A percentile compares a stretch with the other conserved stretches of the same genome.
These are phyloP conservation scores for Setaria viridis DNA, from an alignment of 202 grass and related monocot genomes.

Conservation along the genomic window DNA sequence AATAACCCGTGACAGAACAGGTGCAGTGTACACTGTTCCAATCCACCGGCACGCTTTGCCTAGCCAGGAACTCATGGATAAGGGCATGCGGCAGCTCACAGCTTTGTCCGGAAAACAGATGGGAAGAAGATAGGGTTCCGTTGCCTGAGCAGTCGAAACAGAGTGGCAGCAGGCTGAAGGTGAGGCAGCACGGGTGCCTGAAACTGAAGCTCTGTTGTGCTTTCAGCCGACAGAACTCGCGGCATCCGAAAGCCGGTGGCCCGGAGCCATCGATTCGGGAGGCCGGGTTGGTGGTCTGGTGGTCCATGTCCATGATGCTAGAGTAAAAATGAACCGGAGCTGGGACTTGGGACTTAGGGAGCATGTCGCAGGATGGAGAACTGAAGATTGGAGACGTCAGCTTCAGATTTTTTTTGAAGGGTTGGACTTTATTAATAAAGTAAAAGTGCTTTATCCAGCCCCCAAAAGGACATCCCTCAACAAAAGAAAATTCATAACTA, in stretches of 20 bases:
- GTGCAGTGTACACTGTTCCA: not conserved
- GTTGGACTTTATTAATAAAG: too few relatives aligned
- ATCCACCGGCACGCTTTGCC: not conserved
- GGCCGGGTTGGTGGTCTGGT: too few relatives aligned
- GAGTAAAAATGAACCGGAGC: not conserved
- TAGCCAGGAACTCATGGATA: not conserved
- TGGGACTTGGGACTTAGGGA: too few relatives aligned
- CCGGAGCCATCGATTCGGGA: not conserved
- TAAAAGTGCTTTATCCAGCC: too few relatives aligned
- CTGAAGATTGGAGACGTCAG: too few relatives aligned
- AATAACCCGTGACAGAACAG: not conserved
- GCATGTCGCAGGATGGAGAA: not conserved
- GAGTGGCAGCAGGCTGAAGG: not conserved
- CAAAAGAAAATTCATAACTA: too few relatives aligned
- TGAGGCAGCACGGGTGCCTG: not conserved
- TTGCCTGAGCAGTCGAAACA: conserved; percentile 20
- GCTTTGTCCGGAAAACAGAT: not conserved
- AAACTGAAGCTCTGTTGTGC: not conserved
- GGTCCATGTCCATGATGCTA: not conserved
- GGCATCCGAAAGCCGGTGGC: conserved; percentile 16
- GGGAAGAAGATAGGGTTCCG: not conserved
- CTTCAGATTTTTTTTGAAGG: too few relatives aligned
- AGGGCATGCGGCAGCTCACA: too few relatives aligned
- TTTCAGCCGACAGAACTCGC: not conserved
- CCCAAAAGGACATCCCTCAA: too few relatives aligned